Evolutionary conservation across 257 asterid genomes (phyloP).

Genomic region (Solanum ossicruentum): DNA sequence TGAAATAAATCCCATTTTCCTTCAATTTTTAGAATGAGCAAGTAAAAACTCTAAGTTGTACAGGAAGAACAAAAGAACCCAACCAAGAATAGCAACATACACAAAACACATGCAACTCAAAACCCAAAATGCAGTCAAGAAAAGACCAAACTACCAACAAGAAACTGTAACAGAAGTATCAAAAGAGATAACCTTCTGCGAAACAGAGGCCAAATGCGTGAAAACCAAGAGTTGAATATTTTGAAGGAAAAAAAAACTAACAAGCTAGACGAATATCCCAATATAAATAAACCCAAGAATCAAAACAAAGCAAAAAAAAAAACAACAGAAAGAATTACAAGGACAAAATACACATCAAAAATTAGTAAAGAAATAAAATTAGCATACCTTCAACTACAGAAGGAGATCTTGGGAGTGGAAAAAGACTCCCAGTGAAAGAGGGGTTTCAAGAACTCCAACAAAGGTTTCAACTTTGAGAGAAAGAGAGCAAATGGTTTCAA

Average conservation of each 20-base stretch:
- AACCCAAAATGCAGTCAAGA: background rate
- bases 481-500: background rate
- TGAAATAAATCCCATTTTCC: slow-evolving; percentile 84
- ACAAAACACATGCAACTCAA: background rate
- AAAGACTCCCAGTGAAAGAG: background rate
- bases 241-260: background rate
- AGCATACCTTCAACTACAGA: background rate
- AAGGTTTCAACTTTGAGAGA: background rate
- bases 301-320: background rate
- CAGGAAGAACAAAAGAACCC: background rate
- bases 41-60: background rate
- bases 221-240: background rate
- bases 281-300: background rate
- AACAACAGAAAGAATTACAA: background rate
- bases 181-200: background rate
- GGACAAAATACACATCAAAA: background rate
- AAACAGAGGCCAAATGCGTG: background rate
- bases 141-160: background rate
- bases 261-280: background rate
- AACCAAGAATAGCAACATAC: background rate
- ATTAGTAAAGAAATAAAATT: background rate
- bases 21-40: background rate
- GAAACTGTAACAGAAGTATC: background rate
- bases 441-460: background rate
- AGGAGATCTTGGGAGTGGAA: slow-evolving; percentile 8